A percentile compares a stretch with the other conserved stretches of the same genome.
Conservation (phyloP, 2,329 filamentous ascomycete genomes). For the Xylaria sp. region DNA sequence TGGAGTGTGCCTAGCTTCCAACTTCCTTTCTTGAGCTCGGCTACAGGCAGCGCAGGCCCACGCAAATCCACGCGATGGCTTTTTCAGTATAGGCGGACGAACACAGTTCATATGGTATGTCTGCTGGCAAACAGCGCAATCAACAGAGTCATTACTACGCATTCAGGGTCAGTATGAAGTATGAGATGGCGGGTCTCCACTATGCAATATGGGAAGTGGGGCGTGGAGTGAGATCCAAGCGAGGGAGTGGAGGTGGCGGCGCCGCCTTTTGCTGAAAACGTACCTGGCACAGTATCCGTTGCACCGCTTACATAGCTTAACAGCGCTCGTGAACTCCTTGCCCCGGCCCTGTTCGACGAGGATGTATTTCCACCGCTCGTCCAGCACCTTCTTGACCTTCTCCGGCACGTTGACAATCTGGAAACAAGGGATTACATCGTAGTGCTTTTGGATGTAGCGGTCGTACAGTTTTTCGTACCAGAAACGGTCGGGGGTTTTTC, state of each 20-base stretch:
- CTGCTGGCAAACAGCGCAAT: constrained; percentile 92
- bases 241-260: constrained; percentile 32
- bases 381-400: constrained; percentile 93
- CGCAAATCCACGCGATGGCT: constrained; percentile 95
- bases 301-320: constrained; percentile 96
- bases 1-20: constrained; percentile 90
- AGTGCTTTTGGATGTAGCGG: constrained; percentile 97
- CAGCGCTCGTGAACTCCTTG: constrained; percentile 94
- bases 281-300: constrained; percentile 90
- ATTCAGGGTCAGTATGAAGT: constrained; percentile 29
- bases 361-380: constrained; percentile 96
- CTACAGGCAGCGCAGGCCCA: constrained; percentile 98
- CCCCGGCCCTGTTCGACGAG: constrained; percentile 92
- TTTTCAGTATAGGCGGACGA: constrained; percentile 88
- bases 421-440: constrained; percentile 92
- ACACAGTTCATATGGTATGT: constrained; percentile 99
- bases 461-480: constrained; percentile 99
- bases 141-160: constrained; percentile 87
- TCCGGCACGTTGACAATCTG: constrained; percentile 96
- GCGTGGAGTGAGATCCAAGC: constrained; percentile 13
- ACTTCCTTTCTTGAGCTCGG: constrained; percentile 90
- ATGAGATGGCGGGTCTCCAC: constrained; percentile 28
- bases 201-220: constrained; percentile 36
- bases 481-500: constrained; percentile 86
- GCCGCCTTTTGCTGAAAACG: constrained; percentile 50